A percentile compares a stretch with the other conserved stretches of the same genome.
These are phyloP conservation scores for Trametes cinnabarina DNA, from an alignment of 768 basidiomycete genomes.

Conservation along the genomic window DNA sequence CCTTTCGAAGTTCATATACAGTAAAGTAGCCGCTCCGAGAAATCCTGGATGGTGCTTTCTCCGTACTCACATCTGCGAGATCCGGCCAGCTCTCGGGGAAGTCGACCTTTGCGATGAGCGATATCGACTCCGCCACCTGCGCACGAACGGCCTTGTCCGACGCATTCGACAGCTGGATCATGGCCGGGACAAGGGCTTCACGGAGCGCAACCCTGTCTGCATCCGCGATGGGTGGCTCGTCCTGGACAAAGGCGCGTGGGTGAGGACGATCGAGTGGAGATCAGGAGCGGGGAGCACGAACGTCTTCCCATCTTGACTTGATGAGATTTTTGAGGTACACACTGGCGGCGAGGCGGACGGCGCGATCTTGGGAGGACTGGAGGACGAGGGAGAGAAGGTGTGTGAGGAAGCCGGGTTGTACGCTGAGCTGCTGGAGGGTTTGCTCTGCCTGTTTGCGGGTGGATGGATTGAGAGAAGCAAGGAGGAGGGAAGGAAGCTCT, in stretches of 20 bases:
- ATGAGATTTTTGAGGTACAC: conserved; percentile 93
- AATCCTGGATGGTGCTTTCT: no score
- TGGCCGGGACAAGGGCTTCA: conserved; percentile 80
- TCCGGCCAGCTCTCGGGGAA: conserved; percentile 88
- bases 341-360: conserved; percentile 78
- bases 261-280: background rate
- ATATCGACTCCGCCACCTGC: conserved; percentile 91
- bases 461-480: conserved; percentile 66
- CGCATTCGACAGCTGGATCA: conserved; percentile 80
- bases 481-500: conserved; percentile 65
- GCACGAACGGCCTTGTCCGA: conserved; percentile 71
- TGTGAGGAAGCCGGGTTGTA: conserved; percentile 74
- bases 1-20: no score
- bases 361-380: conserved; percentile 57
- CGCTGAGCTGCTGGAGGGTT: conserved; percentile 61
- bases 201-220: conserved; percentile 74
- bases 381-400: conserved; percentile 79
- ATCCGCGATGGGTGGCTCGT: conserved; percentile 67
- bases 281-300: conserved; percentile 28
- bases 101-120: conserved; percentile 87
- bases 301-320: conserved; percentile 88
- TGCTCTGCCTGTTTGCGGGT: conserved; percentile 82
- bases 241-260: conserved; percentile 39
- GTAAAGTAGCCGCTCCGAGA: no score
- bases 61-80: conserved; percentile 82